Base-by-base conservation (phyloP, 768 basidiomycete species). In the Exidia glandulosa region DNA sequence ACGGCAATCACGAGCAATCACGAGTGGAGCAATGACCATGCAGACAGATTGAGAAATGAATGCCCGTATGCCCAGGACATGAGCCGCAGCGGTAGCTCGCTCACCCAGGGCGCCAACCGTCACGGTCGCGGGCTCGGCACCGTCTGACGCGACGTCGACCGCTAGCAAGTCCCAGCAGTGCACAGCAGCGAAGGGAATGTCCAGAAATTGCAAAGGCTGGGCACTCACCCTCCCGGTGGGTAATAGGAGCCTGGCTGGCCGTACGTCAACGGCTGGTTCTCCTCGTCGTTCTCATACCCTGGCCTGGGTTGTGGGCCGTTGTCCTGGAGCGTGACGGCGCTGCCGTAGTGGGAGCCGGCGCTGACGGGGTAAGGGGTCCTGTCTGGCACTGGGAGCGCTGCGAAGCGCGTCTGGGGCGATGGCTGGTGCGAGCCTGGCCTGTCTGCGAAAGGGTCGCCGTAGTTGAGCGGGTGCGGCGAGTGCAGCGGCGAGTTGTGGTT, bases 371-470 rank as follows among this genome's bases (percentile, higher is more conserved):
- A 64, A 79, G 85, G 4, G 84, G 79, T 54, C 74, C 75, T 27
- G 75, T 70, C 63, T 74, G 71, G 59, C 72, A 71, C 31, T 71
- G 60, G 55, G 69, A 63, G 61, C 70, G 70, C 59, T 72, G 25
- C 36, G 14, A 33, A 34, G 9, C 27, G 48, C 50, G 63, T 77
- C 80, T 37, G 79, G 75, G 31, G 73, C 71, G 75, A 63, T 59
- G 81, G 79, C 63, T 87, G 85, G 34, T 79, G 74, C 66, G 87
- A 87, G 57, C 77, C 80, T 58, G 82, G 79, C 25, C 82, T 77
- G 74, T 90, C 88, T 56, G 83, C 77, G 69, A 90, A 91, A 5
- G 90, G 90, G 70, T 91, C 87, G 32, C 73, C 75, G 57, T 78
- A 77, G 25, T n/a, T 27, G 27, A 27, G 27, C 50, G 25, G 25